These are phyloP conservation scores for Trametes versicolor DNA, from an alignment of 1,284 basidiomycete genomes.

Conservation along the genomic window DNA sequence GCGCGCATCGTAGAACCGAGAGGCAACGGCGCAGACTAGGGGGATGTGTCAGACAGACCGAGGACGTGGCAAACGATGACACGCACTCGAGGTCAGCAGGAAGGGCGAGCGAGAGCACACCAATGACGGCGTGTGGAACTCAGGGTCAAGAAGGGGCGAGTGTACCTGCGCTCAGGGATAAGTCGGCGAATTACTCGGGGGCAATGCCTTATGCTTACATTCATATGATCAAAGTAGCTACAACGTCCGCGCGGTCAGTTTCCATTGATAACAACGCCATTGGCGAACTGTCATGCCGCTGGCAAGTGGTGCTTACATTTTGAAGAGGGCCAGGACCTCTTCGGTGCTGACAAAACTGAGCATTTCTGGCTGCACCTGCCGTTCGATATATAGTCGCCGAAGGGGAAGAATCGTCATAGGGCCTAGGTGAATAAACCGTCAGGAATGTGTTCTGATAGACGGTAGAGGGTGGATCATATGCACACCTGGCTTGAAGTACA, in stretches of 20 bases:
- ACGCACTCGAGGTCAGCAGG: constrained; percentile 89
- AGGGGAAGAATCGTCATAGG: constrained; percentile 90
- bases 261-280: constrained; percentile 22
- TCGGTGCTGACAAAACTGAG: constrained; percentile 84
- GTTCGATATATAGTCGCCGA: constrained; percentile 88
- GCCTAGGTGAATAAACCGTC: constrained; percentile 49
- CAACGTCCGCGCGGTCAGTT: constrained; percentile 23
- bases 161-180: constrained; percentile 61
- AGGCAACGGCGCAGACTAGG: constrained; percentile 91
- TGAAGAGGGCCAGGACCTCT: constrained; percentile 90
- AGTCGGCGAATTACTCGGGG: constrained; percentile 29
- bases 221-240: constrained; percentile 83
- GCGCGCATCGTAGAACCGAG: constrained; percentile 87
- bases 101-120: constrained; percentile 94
- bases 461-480: constrained; percentile 1
- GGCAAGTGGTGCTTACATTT: constrained; percentile 67
- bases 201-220: constrained; percentile 55
- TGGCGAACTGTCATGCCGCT: constrained; percentile 9
- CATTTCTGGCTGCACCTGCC: constrained; percentile 91
- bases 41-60: constrained; percentile 19
- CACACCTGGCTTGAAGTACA: constrained; percentile 94
- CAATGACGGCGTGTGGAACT: constrained; percentile 92
- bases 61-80: constrained; percentile 10
- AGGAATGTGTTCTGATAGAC: not conserved
- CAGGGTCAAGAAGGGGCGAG: constrained; percentile 78